These are phyloP conservation scores for Aspergillus sclerotioniger DNA, from an alignment of 495 filamentous ascomycete genomes.

Conservation along the genomic window DNA sequence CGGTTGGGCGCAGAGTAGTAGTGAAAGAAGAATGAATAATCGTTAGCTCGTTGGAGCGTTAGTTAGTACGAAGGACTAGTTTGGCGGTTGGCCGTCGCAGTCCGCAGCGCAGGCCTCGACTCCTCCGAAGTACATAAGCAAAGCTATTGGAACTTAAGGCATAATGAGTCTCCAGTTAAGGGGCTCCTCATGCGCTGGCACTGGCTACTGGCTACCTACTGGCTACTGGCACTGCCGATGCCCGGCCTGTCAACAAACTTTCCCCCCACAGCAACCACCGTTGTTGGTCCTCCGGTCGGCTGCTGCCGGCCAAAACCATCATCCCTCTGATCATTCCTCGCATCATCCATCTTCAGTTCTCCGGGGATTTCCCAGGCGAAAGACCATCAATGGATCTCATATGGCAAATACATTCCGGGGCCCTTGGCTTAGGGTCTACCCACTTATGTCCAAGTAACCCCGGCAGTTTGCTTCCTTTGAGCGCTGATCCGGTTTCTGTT, in stretches of 20 bases:
- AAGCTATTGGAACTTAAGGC: too few relatives aligned
- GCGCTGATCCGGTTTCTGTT: background rate
- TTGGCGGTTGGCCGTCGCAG: background rate
- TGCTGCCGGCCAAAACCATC: conserved; percentile 13
- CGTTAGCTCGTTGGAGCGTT: background rate
- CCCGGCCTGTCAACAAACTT: conserved; percentile 17
- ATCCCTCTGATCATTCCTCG: background rate
- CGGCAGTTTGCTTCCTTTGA: background rate
- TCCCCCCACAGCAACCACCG: conserved; percentile 25
- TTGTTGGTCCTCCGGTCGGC: conserved; percentile 8
- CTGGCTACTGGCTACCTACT: too few relatives aligned
- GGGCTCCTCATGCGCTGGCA: conserved; percentile 4
- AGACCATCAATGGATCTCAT: background rate
- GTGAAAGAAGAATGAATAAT: background rate
- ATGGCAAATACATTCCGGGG: background rate
- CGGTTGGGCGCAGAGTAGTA: background rate
- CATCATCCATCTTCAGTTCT: background rate
- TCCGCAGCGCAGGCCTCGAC: conserved; percentile 1
- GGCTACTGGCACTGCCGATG: background rate
- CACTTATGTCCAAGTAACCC: background rate
- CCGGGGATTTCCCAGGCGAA: background rate
- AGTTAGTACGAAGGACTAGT: background rate
- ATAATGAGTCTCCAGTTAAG: too few relatives aligned
- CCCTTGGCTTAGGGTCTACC: background rate
- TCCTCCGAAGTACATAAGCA: background rate